Conservation (phyloP, 139 green algal genomes). For the Coccomyxa sp. region DNA sequence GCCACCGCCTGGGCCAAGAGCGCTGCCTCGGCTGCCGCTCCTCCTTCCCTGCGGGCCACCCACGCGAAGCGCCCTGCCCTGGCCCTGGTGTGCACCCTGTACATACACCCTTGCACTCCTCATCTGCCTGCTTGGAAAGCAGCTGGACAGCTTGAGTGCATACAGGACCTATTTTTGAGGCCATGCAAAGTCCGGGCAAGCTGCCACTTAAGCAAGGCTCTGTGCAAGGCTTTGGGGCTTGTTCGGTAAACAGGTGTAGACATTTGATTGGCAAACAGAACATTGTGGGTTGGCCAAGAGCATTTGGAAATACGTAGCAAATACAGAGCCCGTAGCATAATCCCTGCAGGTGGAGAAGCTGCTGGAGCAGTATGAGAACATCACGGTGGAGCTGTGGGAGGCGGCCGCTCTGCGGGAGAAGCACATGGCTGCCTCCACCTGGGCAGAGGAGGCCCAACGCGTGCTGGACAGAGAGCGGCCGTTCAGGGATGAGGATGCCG, state of each 20-base stretch:
- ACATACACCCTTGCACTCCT: neutral
- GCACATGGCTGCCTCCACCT: neutral
- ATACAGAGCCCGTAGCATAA: neutral
- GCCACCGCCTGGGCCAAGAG: conserved; percentile 16
- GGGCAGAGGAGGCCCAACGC: neutral
- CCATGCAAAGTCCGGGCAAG: too few species aligned
- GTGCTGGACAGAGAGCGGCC: neutral
- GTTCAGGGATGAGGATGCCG: neutral
- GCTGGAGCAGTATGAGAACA: neutral
- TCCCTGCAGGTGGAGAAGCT: neutral
- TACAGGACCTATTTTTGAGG: too few species aligned
- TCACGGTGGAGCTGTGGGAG: neutral
- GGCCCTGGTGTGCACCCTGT: neutral
- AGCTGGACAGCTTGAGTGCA: too few species aligned
- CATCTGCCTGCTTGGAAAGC: too few species aligned
- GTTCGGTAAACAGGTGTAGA: neutral
- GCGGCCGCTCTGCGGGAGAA: neutral
- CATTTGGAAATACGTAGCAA: neutral
- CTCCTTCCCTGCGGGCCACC: neutral
- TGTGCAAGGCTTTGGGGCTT: neutral
- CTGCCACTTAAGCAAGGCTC: too few species aligned
- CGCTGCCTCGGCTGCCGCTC: neutral
- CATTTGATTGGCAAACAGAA: too few species aligned
- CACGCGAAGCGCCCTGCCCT: neutral
- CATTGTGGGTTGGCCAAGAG: too few species aligned